Evolutionary conservation across 768 basidiomycete genomes (phyloP).

Genomic region (Rhodotorula toruloides): DNA sequence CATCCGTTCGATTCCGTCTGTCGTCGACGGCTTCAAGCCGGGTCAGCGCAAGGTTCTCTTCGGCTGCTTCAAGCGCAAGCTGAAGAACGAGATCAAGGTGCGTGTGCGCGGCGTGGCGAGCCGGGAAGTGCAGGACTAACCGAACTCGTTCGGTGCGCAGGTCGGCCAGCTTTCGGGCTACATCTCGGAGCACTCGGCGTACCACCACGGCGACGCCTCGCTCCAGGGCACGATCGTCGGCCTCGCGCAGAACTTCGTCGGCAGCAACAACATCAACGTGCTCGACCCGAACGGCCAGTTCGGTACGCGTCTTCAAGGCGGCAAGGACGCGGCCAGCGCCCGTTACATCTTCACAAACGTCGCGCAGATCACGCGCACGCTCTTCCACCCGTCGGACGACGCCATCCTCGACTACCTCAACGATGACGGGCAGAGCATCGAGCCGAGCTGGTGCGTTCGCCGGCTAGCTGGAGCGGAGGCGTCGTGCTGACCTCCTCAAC

Average conservation of each 20-base stretch:
- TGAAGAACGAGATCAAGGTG: slow-evolving; percentile 87
- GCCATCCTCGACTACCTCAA: slow-evolving; percentile 72
- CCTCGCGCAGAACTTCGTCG: slow-evolving; percentile 88
- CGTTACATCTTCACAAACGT: slow-evolving; percentile 91
- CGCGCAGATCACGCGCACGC: slow-evolving; percentile 62
- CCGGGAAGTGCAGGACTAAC: too few species aligned
- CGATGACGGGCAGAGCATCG: slow-evolving; percentile 79
- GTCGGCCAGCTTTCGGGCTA: slow-evolving; percentile 95
- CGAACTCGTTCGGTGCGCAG: slow-evolving; percentile 46
- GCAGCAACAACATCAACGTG: slow-evolving; percentile 89
- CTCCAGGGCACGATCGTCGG: slow-evolving; percentile 85
- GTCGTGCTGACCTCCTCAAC: not conserved
- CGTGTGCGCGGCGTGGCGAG: not conserved
- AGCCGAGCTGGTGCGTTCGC: slow-evolving; percentile 65
- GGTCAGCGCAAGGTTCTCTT: slow-evolving; percentile 96
- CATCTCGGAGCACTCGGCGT: slow-evolving; percentile 84
- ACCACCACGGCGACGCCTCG: slow-evolving; percentile 92
- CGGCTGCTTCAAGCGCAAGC: slow-evolving; percentile 89
- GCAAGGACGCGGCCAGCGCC: slow-evolving; percentile 92
- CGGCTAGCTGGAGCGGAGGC: not conserved
- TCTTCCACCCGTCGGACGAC: slow-evolving; percentile 82
- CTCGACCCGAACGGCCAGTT: slow-evolving; percentile 86
- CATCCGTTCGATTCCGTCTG: slow-evolving; percentile 91
- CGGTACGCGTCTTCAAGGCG: slow-evolving; percentile 77
- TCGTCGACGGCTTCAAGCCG: slow-evolving; percentile 90